Conservation (phyloP, 139 green algal genomes). For the Picochlorum sp. region DNA sequence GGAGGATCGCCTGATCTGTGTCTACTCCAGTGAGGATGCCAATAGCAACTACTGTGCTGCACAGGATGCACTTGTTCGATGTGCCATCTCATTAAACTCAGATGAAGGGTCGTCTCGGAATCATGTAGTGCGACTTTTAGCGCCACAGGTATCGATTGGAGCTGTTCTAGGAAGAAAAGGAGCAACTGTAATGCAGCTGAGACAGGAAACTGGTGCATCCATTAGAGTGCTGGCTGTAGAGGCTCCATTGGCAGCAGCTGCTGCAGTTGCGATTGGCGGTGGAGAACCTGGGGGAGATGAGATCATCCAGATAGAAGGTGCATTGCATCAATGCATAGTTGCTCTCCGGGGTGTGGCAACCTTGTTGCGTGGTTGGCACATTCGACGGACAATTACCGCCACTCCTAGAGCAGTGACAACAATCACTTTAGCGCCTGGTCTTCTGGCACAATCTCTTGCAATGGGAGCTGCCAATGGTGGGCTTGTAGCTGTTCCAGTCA, state of each 20-base stretch:
- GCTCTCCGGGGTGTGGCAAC: slow-evolving; percentile 30
- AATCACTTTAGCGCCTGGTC: background rate
- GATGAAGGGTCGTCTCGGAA: background rate
- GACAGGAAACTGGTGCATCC: slow-evolving; percentile 24
- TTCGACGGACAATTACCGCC: slow-evolving; percentile 3
- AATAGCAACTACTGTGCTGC: slow-evolving; percentile 26
- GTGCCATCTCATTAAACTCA: slow-evolving; percentile 18
- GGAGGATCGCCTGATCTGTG: slow-evolving; percentile 29
- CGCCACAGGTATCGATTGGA: slow-evolving; percentile 14
- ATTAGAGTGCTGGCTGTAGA: slow-evolving; percentile 23
- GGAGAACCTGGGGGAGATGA: slow-evolving; percentile 12
- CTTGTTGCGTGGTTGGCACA: slow-evolving; percentile 29
- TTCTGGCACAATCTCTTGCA: slow-evolving; percentile 2
- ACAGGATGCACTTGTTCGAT: slow-evolving; percentile 33
- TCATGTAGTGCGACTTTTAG: slow-evolving; percentile 26
- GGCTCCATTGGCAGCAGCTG: background rate
- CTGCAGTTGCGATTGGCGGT: slow-evolving; percentile 1
- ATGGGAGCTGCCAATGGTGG: background rate
- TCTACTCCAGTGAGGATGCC: slow-evolving; percentile 27
- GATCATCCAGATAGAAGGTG: slow-evolving; percentile 30
- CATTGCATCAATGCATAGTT: slow-evolving; percentile 17
- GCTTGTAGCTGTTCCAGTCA: background rate
- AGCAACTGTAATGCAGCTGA: slow-evolving; percentile 23
- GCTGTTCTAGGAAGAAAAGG: slow-evolving; percentile 28
- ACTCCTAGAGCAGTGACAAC: background rate